Base-by-base conservation (phyloP, 2,329 filamentous ascomycete genomes). In the Harringtonia lauricola region DNA sequence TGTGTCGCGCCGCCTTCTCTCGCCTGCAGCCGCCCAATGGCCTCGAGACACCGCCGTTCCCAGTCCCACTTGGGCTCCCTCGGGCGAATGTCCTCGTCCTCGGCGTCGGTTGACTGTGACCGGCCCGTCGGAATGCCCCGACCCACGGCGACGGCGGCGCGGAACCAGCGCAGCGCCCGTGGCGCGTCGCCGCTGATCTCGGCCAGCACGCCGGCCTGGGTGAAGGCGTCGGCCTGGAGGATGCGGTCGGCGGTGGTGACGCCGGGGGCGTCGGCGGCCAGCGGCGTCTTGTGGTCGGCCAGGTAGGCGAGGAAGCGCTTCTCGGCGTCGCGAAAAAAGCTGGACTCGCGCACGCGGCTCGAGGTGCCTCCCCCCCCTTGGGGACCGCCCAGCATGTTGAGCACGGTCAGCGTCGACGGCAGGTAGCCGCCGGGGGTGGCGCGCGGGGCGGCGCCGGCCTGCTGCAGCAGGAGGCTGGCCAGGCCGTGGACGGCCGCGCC, bases 341-440 rank as follows among this genome's bases (percentile, higher is more conserved):
- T 45, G 26, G 50, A 47, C 2, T 48, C 42, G 12, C 36, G 35
- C 17, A 43, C 47, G 33, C 33, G 33, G 21, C 10, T n/a, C n/a
- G n/a, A n/a, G n/a, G n/a, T n/a, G n/a, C n/a, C n/a, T n/a, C n/a
- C n/a, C n/a, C n/a, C n/a, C n/a, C n/a, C n/a, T n/a, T n/a, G n/a
- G n/a, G n/a, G n/a, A n/a, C n/a, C n/a, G n/a, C n/a, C n/a, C n/a
- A 49, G 36, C 35, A 48, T 43, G 42, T 40, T 39, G 39, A 59
- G 47, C 10, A 64, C 30, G 4, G 60, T 56, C 29, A 68, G 49
- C 6, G 60, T 57, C 15, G 62, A 60, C 8, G 65, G 64, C 29
- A 47, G 39, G 51, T 66, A 65, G 31, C 51, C 56, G 17, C 43
- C 39, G n/a, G 33, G 44, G 31, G 2, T 1, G 17, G 5, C 34